Evolutionary conservation across 169 alveolate genomes (phyloP), one percentile per base, ranked within the genome.

Genomic region (Eimeria mitis): DNA sequence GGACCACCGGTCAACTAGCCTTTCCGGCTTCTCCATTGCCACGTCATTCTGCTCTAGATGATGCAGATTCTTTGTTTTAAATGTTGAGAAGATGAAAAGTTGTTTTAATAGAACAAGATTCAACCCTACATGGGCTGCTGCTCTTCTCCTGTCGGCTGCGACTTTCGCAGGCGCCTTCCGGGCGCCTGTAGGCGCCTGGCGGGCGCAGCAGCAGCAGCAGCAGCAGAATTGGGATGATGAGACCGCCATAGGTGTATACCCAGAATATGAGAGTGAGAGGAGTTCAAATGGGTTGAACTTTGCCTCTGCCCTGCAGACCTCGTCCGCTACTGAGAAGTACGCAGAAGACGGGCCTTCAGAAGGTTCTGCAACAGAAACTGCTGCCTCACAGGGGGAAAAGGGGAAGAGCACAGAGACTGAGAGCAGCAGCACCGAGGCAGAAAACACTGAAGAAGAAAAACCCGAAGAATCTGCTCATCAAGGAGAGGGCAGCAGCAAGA

Each of bases 121-220:
- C 34, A 63, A 3, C 40, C 37, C 73, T 34, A 28, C 25, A 25
- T 63, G 73, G 73, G 73, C 37, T 63, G 73, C 73, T 25, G 73
- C 73, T 63, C 73, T 63, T 63, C 73, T 63, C 37, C 37, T 63
- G 73, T 63, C 73, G 73, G 73, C 73, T 63, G 73, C 73, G 73
- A 28, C 73, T 40, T 4, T 25, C 73, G 11, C 37, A 63, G 13
- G 40, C 37, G 73, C 73, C 73, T 63, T 63, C 37, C 2, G 73
- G 73, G 73, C 73, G 73, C 73, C 73, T 25, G 73, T 28, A 3
- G 73, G 37, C 37, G 73, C 73, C 73, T 63, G 73, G 73, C 73
- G 73, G 73, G 73, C 73, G 73, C 73, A 25, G 73, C 73, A 63
- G 73, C 40, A 63, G 73, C 73, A 25, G 73, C 73, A 63, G 73